These are phyloP conservation scores for Eimeria tenella DNA, from an alignment of 169 alveolate genomes.

Conservation along the genomic window DNA sequence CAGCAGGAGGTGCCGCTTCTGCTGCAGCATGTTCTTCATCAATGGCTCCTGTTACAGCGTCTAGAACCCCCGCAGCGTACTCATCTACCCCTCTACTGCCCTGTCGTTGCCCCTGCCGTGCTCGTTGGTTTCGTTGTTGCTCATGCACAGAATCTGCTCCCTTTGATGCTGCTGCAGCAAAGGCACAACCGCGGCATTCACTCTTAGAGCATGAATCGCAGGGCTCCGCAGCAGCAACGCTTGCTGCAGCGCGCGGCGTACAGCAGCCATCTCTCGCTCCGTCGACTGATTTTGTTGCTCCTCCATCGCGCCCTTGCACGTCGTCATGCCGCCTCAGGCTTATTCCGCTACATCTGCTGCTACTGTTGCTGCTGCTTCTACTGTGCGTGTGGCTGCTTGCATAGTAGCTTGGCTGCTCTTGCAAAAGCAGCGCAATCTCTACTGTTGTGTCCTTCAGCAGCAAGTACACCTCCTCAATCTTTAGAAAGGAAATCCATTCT, in stretches of 20 bases:
- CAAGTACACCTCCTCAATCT: slow-evolving; percentile 25
- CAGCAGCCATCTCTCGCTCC: not conserved
- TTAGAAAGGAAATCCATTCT: slow-evolving; percentile 29
- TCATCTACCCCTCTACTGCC: not conserved
- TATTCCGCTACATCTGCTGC: not conserved
- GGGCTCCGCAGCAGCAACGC: slow-evolving; percentile 4
- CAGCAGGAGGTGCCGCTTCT: not conserved
- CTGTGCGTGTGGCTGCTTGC: not conserved
- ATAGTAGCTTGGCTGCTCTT: slow-evolving; percentile 35
- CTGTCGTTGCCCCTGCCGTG: slow-evolving; percentile 38
- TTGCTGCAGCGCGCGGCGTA: not conserved
- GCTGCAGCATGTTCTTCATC: not conserved
- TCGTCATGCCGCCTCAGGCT: not conserved
- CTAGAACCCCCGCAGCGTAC: not conserved
- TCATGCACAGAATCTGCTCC: not conserved
- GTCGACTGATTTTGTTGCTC: not conserved
- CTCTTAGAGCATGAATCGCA: not conserved
- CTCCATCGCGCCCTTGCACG: not conserved
- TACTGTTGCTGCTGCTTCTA: slow-evolving; percentile 34
- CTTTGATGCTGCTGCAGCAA: not conserved
- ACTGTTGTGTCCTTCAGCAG: slow-evolving; percentile 3
- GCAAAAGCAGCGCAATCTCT: slow-evolving; percentile 26
- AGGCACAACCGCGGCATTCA: not conserved
- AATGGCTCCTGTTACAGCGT: not conserved
- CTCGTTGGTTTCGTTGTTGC: not conserved